phyloP scores from a whole-genome alignment of 1,284 basidiomycete genomes.

The Boletellus deceptivus region DNA sequence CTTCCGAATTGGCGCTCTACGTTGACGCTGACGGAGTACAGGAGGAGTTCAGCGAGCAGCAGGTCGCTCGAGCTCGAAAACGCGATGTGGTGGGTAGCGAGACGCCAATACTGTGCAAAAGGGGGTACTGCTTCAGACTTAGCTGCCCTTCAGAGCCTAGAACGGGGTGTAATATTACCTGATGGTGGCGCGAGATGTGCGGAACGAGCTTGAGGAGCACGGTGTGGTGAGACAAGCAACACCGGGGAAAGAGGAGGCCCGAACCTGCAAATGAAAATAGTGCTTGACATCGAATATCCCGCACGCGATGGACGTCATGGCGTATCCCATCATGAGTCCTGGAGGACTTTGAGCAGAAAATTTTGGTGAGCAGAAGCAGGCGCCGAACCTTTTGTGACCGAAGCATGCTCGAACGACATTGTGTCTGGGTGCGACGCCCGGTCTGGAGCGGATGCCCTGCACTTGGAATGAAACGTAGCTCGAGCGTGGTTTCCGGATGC shows the following conservation, averaged over 20 bases:
- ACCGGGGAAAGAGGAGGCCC: constrained; percentile 11
- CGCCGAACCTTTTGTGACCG: constrained; percentile 68
- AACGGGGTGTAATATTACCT: constrained; percentile 41
- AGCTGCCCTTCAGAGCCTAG: constrained; percentile 13
- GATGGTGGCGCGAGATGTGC: constrained; percentile 68
- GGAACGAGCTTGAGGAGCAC: constrained; percentile 52
- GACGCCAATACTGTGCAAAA: constrained; percentile 75
- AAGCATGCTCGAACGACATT: constrained; percentile 79
- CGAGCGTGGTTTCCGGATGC: no score
- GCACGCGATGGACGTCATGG: constrained; percentile 65
- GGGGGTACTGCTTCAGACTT: constrained; percentile 22
- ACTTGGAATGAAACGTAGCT: no score
- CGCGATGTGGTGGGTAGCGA: constrained; percentile 71
- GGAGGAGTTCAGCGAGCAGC: constrained; percentile 69
- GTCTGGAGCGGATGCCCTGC: no score
- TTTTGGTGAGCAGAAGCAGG: neutral
- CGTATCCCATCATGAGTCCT: constrained; percentile 78
- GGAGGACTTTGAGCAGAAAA: constrained; percentile 1
- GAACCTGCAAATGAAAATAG: constrained; percentile 79
- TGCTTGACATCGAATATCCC: constrained; percentile 85
- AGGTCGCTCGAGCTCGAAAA: constrained; percentile 87
- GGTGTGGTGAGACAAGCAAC: constrained; percentile 10
- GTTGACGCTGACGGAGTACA: constrained; percentile 71
- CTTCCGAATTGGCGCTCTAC: constrained; percentile 87
- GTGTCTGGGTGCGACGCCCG: neutral